A percentile compares a stretch with the other conserved stretches of the same genome.
These are phyloP conservation scores for Proliferodiscus dingleyae DNA, from an alignment of 2,329 filamentous ascomycete genomes.

Conservation along the genomic window DNA sequence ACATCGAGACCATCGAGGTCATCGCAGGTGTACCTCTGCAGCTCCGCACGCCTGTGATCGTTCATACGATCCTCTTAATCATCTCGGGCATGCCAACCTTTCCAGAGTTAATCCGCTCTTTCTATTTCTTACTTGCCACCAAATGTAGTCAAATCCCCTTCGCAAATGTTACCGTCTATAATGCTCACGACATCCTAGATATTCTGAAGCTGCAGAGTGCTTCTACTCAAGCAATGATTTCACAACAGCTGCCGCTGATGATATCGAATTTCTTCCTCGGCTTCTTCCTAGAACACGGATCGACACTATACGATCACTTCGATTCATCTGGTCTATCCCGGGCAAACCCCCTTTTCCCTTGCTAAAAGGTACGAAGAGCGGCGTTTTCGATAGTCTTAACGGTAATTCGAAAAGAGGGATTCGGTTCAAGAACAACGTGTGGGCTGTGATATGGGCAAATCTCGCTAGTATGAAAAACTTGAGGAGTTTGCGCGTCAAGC, in stretches of 20 bases:
- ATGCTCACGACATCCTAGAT: neutral
- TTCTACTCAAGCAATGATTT: neutral
- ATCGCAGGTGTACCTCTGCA: too few species aligned
- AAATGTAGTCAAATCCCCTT: neutral
- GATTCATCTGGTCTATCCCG: neutral
- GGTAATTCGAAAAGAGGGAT: neutral
- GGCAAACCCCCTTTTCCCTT: neutral
- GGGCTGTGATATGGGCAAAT: neutral
- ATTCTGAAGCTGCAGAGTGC: neutral
- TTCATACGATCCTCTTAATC: neutral
- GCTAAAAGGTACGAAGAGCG: neutral
- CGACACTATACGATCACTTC: neutral
- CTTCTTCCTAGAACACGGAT: neutral
- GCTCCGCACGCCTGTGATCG: neutral
- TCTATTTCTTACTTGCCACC: neutral
- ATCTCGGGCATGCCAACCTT: neutral
- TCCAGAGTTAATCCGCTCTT: neutral
- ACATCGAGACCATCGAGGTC: too few species aligned
- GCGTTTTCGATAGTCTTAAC: neutral
- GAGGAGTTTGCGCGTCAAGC: neutral
- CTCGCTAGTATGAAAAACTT: slow-evolving; percentile 3
- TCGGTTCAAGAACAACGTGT: neutral
- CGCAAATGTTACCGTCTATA: neutral
- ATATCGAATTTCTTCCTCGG: slow-evolving; percentile 1
- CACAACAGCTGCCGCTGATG: neutral